phyloP scores from a whole-genome alignment of 768 basidiomycete genomes.

The Mycena vulgaris region DNA sequence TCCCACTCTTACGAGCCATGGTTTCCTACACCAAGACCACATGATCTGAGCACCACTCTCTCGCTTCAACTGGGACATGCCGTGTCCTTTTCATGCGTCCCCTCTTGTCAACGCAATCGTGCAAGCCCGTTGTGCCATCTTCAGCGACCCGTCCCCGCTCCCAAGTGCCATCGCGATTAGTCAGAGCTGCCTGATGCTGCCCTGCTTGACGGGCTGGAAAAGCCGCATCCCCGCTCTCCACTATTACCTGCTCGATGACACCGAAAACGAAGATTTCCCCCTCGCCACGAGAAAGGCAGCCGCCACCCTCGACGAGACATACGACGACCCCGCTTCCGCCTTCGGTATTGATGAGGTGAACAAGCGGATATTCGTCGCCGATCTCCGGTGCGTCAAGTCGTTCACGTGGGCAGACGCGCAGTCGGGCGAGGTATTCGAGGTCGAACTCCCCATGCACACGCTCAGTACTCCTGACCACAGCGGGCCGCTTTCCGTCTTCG shows the following conservation, averaged over 20 bases:
- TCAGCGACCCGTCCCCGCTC: neutral
- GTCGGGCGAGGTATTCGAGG: no score
- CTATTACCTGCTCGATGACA: constrained; percentile 4
- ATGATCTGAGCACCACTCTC: neutral
- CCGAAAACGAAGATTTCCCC: neutral
- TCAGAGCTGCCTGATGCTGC: neutral
- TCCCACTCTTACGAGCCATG: neutral
- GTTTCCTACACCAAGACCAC: neutral
- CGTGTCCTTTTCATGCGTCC: neutral
- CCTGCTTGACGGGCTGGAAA: neutral
- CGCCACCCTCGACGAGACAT: neutral
- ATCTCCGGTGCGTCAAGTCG: no score
- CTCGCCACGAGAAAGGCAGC: neutral
- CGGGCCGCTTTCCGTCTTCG: no score
- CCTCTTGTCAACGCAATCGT: neutral
- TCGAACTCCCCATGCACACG: no score
- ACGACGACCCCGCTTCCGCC: neutral
- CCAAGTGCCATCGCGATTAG: neutral
- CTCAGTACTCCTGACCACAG: no score
- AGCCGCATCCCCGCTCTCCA: neutral
- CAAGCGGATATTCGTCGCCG: no score
- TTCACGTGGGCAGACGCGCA: no score
- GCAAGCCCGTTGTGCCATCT: constrained; percentile 1
- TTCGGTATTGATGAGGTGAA: no score
- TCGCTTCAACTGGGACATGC: neutral